Evolutionary conservation across 179 eudicot species (phyloP).

Genomic region (Silene coronaria): DNA sequence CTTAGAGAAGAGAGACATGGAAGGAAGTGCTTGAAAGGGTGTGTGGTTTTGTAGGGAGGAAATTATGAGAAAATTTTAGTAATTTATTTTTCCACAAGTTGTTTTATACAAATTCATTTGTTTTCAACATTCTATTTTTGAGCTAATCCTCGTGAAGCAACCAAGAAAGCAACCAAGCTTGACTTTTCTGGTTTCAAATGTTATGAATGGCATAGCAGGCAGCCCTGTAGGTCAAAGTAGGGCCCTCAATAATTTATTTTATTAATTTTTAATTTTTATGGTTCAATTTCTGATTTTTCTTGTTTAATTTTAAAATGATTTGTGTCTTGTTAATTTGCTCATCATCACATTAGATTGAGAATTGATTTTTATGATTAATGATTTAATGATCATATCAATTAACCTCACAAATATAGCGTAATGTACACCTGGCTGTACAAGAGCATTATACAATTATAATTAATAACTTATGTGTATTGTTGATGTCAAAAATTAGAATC

Average conservation of each 20-base stretch:
- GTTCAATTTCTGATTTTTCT: neutral
- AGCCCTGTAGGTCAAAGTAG: slow-evolving; percentile 14
- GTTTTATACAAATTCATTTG: too few species aligned
- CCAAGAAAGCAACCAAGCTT: slow-evolving; percentile 22
- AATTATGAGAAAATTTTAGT: too few species aligned
- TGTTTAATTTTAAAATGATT: neutral
- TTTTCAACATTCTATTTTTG: neutral
- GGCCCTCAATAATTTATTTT: neutral
- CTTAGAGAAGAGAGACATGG: neutral
- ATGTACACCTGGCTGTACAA: too few species aligned
- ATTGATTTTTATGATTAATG: too few species aligned
- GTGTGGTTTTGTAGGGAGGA: neutral
- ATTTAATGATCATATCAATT: too few species aligned
- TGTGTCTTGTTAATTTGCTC: too few species aligned
- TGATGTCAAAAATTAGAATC: too few species aligned
- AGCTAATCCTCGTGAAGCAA: slow-evolving; percentile 10
- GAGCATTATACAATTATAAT: too few species aligned
- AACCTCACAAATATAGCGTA: too few species aligned
- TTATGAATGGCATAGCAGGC: neutral
- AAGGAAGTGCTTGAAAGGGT: neutral
- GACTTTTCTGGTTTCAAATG: slow-evolving; percentile 22
- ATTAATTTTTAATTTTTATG: too few species aligned
- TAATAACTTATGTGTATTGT: too few species aligned
- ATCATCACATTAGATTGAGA: neutral
- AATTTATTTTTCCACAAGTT: too few species aligned